phyloP scores from a whole-genome alignment of 768 basidiomycete genomes.

The Tylopilus intermedius region DNA sequence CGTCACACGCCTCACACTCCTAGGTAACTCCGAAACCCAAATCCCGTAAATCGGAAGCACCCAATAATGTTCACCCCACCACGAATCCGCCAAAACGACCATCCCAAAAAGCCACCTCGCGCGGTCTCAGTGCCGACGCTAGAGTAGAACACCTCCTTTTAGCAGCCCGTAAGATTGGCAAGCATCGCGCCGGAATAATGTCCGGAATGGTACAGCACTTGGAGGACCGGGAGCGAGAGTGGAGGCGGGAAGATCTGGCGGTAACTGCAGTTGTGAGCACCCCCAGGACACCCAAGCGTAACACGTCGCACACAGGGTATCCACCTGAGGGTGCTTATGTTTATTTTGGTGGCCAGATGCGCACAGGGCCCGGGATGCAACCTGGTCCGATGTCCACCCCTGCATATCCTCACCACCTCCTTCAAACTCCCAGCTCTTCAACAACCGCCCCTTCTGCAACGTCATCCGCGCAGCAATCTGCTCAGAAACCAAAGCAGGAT shows the following conservation, averaged over 20 bases:
- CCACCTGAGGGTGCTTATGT: conserved; percentile 24
- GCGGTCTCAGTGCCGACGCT: conserved; percentile 53
- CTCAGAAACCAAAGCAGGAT: conserved; percentile 17
- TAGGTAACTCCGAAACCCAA: conserved; percentile 23
- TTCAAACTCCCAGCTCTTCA: conserved; percentile 31
- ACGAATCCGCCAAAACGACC: conserved; percentile 19
- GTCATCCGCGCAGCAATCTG: conserved; percentile 18
- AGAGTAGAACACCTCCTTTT: conserved; percentile 66
- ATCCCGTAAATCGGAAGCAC: conserved; percentile 19
- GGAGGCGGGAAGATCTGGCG: conserved; percentile 22
- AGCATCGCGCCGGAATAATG: conserved; percentile 52
- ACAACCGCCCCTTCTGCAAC: conserved; percentile 25
- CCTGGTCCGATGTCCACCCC: conserved; percentile 30
- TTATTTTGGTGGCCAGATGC: conserved; percentile 27
- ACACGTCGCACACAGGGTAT: conserved; percentile 25
- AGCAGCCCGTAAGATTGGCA: conserved; percentile 66
- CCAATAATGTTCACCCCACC: conserved; percentile 2
- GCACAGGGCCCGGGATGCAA: conserved; percentile 24
- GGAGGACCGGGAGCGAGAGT: conserved; percentile 31
- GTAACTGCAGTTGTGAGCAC: conserved; percentile 18
- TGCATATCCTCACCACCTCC: conserved; percentile 24
- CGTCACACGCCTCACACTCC: conserved; percentile 9
- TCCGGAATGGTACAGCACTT: conserved; percentile 43
- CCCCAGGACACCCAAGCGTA: conserved; percentile 29
- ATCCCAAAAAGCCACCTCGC: conserved; percentile 24